Percentiles rank a stretch among this genome's conserved stretches.
phyloP scores from a whole-genome alignment of 495 filamentous ascomycete species.

The Cercophora samala region DNA sequence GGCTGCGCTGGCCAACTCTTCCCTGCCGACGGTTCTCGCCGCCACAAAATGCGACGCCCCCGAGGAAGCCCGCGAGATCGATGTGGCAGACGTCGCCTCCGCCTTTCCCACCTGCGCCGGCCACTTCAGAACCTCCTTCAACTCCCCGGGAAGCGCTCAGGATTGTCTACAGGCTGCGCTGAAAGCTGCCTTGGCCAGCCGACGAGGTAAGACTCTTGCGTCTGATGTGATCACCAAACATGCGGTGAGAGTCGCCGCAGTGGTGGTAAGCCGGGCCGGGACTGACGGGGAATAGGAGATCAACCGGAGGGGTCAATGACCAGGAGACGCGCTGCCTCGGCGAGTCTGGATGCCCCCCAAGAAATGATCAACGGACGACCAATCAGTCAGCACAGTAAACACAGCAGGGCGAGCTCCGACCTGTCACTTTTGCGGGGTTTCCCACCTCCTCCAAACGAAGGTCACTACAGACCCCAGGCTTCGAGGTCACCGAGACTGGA shows the following conservation, averaged over 20 bases:
- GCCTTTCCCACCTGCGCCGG: constrained; percentile 60
- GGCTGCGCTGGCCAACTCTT: constrained; percentile 63
- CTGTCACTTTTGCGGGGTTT: constrained; percentile 52
- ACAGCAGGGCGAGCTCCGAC: constrained; percentile 65
- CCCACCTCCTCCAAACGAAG: constrained; percentile 30
- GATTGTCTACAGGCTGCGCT: constrained; percentile 76
- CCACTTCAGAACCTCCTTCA: constrained; percentile 67
- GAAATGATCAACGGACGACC: constrained; percentile 45
- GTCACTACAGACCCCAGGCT: constrained; percentile 31
- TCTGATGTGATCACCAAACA: neutral
- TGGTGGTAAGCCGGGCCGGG: neutral
- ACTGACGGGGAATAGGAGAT: constrained; percentile 8
- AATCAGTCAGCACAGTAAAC: constrained; percentile 51
- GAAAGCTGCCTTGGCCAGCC: constrained; percentile 59
- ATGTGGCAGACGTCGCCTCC: constrained; percentile 58
- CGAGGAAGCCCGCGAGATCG: constrained; percentile 54
- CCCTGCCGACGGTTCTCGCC: constrained; percentile 71
- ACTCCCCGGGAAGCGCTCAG: constrained; percentile 68
- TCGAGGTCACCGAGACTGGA: constrained; percentile 34
- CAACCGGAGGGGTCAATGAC: constrained; percentile 25
- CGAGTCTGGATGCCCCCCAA: constrained; percentile 49
- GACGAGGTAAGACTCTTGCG: constrained; percentile 57
- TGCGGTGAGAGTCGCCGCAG: neutral
- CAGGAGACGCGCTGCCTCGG: constrained; percentile 49
- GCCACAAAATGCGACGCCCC: constrained; percentile 81